These are phyloP conservation scores for Phialophora verrucosa DNA, from an alignment of 2,329 filamentous ascomycete species.

Conservation along the genomic window DNA sequence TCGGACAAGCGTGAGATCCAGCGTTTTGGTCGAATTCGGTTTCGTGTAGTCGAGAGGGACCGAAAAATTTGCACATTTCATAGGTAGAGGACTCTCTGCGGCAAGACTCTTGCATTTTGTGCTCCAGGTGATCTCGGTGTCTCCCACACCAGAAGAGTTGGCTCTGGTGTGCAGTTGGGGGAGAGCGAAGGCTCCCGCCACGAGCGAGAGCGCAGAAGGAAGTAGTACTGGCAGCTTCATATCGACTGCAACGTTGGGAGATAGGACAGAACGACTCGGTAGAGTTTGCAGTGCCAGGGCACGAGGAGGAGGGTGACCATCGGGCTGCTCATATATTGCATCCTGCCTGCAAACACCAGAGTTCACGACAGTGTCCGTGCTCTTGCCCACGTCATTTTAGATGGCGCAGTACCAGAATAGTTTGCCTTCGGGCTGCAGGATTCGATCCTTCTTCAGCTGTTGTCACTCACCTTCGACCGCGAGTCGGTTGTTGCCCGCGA, in stretches of 20 bases:
- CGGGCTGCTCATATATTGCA: background rate
- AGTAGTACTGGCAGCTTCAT: background rate
- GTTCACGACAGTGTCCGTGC: background rate
- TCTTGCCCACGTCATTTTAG: background rate
- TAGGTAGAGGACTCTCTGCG: background rate
- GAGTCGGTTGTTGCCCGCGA: background rate
- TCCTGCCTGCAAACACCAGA: background rate
- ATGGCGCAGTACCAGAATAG: background rate
- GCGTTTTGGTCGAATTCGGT: conserved; percentile 19
- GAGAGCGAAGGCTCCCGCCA: background rate
- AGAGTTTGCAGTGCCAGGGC: background rate
- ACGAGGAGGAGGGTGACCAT: background rate
- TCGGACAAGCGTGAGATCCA: conserved; percentile 42
- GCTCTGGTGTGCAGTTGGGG: background rate
- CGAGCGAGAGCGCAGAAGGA: background rate
- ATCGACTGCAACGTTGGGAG: background rate
- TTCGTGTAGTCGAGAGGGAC: conserved; percentile 3
- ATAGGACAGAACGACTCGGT: background rate
- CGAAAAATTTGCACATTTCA: background rate
- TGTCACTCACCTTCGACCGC: background rate
- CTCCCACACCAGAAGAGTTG: background rate
- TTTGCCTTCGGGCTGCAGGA: background rate
- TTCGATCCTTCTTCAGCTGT: background rate
- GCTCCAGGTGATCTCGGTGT: background rate
- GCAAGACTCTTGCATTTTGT: conserved; percentile 5